These are phyloP conservation scores for Linnemannia hyalina DNA, from an alignment of 192 early-diverging fungal genomes.

Conservation along the genomic window DNA sequence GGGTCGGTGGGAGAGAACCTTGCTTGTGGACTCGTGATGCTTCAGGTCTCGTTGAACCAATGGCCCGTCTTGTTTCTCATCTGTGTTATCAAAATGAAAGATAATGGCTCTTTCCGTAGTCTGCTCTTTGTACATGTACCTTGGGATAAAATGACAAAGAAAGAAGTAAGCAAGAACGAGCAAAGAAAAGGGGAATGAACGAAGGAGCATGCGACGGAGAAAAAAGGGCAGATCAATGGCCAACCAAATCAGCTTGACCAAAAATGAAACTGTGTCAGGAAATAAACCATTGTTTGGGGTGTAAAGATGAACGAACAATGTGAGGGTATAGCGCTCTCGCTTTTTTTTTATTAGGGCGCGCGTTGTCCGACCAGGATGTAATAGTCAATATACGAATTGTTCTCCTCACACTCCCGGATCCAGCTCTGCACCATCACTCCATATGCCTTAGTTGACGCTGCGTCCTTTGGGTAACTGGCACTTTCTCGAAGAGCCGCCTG, in stretches of 20 bases:
- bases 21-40: conserved; percentile 3
- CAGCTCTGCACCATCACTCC: conserved; percentile 52
- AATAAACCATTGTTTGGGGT: too few species aligned
- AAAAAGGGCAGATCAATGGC: not conserved
- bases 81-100: not conserved
- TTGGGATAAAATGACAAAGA: not conserved
- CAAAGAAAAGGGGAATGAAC: not conserved
- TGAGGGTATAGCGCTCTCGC: not conserved
- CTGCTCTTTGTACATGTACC: not conserved
- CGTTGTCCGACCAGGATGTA: conserved; percentile 44
- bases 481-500: conserved; percentile 33
- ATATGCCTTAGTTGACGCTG: conserved; percentile 24
- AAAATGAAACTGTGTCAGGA: too few species aligned
- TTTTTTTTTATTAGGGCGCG: not conserved
- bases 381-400: conserved; percentile 50
- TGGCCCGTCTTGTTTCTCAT: not conserved
- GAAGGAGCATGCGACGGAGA: conserved; percentile 1
- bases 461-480: not conserved
- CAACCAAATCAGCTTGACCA: too few species aligned
- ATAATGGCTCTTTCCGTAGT: not conserved
- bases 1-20: not conserved
- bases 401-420: conserved; percentile 55
- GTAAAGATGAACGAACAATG: too few species aligned
- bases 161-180: not conserved
- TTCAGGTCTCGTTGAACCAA: not conserved